Base-by-base conservation (phyloP, 1,284 basidiomycete species). In the Boletellus deceptivus region DNA sequence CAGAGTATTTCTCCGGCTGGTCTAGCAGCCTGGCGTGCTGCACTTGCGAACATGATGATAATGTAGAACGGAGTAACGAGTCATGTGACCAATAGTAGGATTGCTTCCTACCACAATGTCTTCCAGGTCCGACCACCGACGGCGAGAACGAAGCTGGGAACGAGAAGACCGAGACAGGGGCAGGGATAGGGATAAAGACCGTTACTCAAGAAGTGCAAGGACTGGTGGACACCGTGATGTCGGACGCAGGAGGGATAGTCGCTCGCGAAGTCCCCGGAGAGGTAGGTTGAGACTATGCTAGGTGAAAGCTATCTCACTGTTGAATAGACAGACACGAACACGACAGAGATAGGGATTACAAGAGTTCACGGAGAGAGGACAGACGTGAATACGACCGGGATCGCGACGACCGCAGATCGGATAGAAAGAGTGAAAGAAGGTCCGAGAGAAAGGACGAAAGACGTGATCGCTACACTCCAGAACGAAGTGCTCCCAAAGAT, bases 111-210 rank as follows among this genome's bases (percentile, higher is more conserved):
- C 61, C 42, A 52, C 56, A 7, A 80, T 79, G 77, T 79, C 79
- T 55, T 75, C 76, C 22, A 75, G 76, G 51, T 61, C 71, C 51
- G 83, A 85, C 59, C 67, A 78, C 62, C 74, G 80, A 60, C 71
- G 80, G 62, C 79, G 82, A 53, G 86, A 88, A 58, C 71, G 84
- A 56, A 86, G 83, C 62, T 79, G 83, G 79, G 86, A 88, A 57
- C 75, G 78, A 52, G 81, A 82, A 50, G 77, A 78, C 55, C 70
- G 70, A 11, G 70, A 75, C 46, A 65, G 73, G 35, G 76, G 77
- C 49, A 58, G 41, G 11, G 52, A 52, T 14, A 62, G 64, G 46
- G 63, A 68, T 36, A 63, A 61, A 49, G 68, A 68, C 43, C 69
- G 67, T 10, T 59, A 68, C 38, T 52, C 65, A 37, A 64, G 73